Percentiles rank a stretch among this genome's conserved stretches.
Conservation (phyloP, 805 yeast genomes). For the Ogataea paraovalis region DNA sequence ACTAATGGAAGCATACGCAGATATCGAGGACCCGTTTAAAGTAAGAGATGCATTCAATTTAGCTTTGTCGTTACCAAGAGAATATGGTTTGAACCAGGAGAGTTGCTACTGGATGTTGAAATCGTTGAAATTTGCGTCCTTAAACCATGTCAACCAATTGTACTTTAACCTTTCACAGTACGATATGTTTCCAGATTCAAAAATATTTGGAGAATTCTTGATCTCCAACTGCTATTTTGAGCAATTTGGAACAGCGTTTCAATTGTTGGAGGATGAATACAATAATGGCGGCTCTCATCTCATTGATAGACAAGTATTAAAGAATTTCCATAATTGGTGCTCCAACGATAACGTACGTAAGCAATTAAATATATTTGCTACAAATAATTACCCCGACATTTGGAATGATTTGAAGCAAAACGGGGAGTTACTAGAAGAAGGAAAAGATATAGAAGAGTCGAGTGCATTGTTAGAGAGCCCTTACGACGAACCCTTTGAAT, state of each 20-base stretch:
- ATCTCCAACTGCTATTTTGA: slow-evolving; percentile 72
- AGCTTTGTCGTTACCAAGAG: slow-evolving; percentile 48
- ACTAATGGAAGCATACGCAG: slow-evolving; percentile 59
- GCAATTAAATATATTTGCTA: slow-evolving; percentile 38
- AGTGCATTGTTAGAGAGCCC: slow-evolving; percentile 24
- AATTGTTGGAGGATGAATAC: slow-evolving; percentile 42
- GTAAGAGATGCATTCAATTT: slow-evolving; percentile 59
- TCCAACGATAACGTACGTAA: slow-evolving; percentile 33
- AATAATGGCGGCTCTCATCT: slow-evolving; percentile 40
- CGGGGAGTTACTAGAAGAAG: slow-evolving; percentile 27
- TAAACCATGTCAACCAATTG: slow-evolving; percentile 53
- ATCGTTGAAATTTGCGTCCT: slow-evolving; percentile 49
- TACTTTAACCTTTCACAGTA: slow-evolving; percentile 58
- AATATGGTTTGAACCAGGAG: slow-evolving; percentile 54
- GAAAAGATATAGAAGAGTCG: slow-evolving; percentile 30
- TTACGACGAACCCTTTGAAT: slow-evolving; percentile 11
- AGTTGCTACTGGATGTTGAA: slow-evolving; percentile 66
- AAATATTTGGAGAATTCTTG: slow-evolving; percentile 54
- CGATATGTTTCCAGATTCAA: slow-evolving; percentile 48
- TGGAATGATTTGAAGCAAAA: slow-evolving; percentile 36
- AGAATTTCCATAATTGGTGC: slow-evolving; percentile 46
- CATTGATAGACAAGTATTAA: slow-evolving; percentile 41
- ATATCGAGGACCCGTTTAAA: slow-evolving; percentile 50
- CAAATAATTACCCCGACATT: slow-evolving; percentile 25
- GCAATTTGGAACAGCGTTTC: slow-evolving; percentile 50